Conservation (phyloP, 306 rosid genomes). For the Castanospermum australe region DNA sequence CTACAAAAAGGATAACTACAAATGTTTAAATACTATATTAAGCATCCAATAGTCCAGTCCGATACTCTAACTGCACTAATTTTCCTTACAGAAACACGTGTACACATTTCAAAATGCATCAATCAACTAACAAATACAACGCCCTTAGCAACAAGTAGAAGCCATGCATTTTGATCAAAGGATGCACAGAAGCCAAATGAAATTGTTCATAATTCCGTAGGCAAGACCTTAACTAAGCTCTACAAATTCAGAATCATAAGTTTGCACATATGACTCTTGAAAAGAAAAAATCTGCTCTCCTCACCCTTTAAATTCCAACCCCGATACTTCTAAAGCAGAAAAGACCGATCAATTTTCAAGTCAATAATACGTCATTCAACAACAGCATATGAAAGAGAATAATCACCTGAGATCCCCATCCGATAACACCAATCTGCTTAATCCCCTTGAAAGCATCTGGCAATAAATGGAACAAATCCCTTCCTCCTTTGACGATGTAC, state of each 20-base stretch:
- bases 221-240: neutral
- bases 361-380: neutral
- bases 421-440: slow-evolving; percentile 96
- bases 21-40: neutral
- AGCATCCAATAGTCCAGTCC: neutral
- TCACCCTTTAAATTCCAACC: too few species aligned
- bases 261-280: neutral
- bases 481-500: slow-evolving; percentile 92
- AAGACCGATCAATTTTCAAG: too few species aligned
- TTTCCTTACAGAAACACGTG: neutral
- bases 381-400: neutral
- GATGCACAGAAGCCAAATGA: neutral
- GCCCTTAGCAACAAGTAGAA: neutral
- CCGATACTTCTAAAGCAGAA: too few species aligned
- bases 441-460: slow-evolving; percentile 91
- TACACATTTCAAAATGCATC: neutral
- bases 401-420: slow-evolving; percentile 99
- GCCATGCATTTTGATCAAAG: neutral
- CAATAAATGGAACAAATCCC: slow-evolving; percentile 83
- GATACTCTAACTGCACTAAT: neutral
- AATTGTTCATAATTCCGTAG: too few species aligned
- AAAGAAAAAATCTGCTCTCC: too few species aligned
- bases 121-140: too few species aligned
- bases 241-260: neutral
- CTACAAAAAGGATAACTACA: neutral